Base-by-base conservation (phyloP, 208 protist genomes). In the Trypanosoma avium region DNA sequence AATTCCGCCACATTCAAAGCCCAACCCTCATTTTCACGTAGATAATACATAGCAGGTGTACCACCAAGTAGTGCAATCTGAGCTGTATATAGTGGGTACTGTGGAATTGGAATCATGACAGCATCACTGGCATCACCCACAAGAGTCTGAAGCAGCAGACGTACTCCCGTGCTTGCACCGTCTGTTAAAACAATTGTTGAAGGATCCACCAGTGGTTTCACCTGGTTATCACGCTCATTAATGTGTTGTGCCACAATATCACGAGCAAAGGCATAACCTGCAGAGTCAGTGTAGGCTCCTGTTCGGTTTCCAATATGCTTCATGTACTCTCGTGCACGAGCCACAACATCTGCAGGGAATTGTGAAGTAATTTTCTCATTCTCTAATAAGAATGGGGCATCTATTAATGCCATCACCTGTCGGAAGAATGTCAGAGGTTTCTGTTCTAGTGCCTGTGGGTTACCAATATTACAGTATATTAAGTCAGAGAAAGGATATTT, bases 31-130 rank as follows among this genome's bases (percentile, higher is more conserved):
- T 80, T 47, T 74, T 99, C 97, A 53, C 97, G 70, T 1, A 99
- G 85, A 53, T 97, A 97, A 73, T 99, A 99, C 21, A 79, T 75
- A 21, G 98, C 88, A 54, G 70, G 59, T 9, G 32, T 75, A 45
- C 97, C 99, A 24, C 94, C 92, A 22, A 98, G 77, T 8, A 99
- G 71, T 12, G 94, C 71, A 56, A 99, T 89, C 58, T 98, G 86
- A 5, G 98, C 98, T 42, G 93, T 97, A 87, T 99, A 99, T 7
- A 99, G 79, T 54, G 99, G 99, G 81, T 99, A 99, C 84, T 99
- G 98, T 56, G 99, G 99, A 49, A 99, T 98, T 15, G 99, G 99
- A 36, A 99, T 92, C 73, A 99, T 88, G 75, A 94, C 81, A 3
- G 77, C 95, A 45, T 97, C 93, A 2, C 58, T 33, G 10, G 57